Base-by-base conservation (phyloP, 768 basidiomycete species). In the Saitozyma sp. region DNA sequence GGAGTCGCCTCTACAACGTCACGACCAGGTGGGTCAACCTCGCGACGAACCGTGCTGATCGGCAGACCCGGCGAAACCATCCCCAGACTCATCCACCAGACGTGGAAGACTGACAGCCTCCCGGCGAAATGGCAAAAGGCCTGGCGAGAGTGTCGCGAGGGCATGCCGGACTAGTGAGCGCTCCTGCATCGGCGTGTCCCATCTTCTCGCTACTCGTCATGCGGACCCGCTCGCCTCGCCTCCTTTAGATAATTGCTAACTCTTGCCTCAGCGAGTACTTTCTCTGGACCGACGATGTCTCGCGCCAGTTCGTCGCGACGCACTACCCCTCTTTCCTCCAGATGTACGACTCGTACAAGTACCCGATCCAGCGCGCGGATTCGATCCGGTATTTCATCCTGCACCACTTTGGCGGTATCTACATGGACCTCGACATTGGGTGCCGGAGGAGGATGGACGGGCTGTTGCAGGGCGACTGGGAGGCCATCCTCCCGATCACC, bases 351-450 rank as follows among this genome's bases (percentile, higher is more conserved):
- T 84, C 85, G 66, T 99, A 99, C 84, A 83, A 85, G 62, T 97
- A 93, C 79, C 82, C 86, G 49, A 96, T 97, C 73, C 93, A 95
- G 77, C 90, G 96, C 49, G 96, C 96, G 20, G 96, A 99, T 80
- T 91, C 86, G 40, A 98, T 99, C 69, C 93, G 96, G 59, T 99
- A 99, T 82, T 99, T 99, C 78, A 87, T 99, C 60, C 89, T 99
- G 50, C 86, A 98, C 80, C 86, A 92, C 75, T 97, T 89, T 74
- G 96, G 96, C 42, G 96, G 96, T 40, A 81, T 98, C 67, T 99
- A 99, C 82, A 82, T 98, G 74, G 96, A 99, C 81, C 85, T 99
- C 58, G 96, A 99, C 80, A 89, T 99, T 64, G 96, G 96, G 38
- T 98, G 96, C 78, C 80, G 88, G 49, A 87, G 90, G 17, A 87